A percentile compares a stretch with the other conserved stretches of the same genome.
These are phyloP conservation scores for Dipteronia sinensis DNA, from an alignment of 345 rosid genomes.

Conservation along the genomic window DNA sequence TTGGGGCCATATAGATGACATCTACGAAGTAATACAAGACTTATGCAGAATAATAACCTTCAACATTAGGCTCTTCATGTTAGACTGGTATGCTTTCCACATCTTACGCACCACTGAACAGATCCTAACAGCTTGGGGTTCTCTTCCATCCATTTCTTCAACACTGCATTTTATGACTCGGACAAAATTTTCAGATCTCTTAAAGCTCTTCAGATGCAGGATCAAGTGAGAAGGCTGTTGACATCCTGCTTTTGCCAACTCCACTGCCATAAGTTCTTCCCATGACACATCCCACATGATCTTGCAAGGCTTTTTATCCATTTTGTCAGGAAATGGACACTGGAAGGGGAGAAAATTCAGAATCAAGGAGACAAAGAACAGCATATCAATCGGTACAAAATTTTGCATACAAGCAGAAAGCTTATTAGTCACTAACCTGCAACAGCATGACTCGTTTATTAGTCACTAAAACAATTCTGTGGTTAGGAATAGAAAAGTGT, in stretches of 20 bases:
- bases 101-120: conserved; percentile 79
- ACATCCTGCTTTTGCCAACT: conserved; percentile 87
- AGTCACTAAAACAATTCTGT: conserved; percentile 79
- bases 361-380: conserved; percentile 16
- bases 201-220: conserved; percentile 82
- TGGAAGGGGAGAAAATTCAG: conserved; percentile 30
- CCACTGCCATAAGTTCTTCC: conserved; percentile 94
- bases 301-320: conserved; percentile 91
- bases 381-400: neutral
- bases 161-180: conserved; percentile 79
- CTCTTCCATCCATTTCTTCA: conserved; percentile 57
- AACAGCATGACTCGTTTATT: conserved; percentile 80
- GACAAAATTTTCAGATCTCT: conserved; percentile 84
- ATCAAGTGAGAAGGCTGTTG: conserved; percentile 82
- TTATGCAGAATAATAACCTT: conserved; percentile 52
- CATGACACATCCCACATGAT: conserved; percentile 97
- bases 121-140: conserved; percentile 83
- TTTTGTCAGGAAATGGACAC: conserved; percentile 74
- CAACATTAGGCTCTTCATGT: conserved; percentile 53
- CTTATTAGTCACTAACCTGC: conserved; percentile 55
- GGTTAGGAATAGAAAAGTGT: conserved; percentile 75
- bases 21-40: conserved; percentile 3
- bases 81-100: conserved; percentile 82
- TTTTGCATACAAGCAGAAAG: neutral
- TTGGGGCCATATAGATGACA: conserved; percentile 17